phyloP scores from a whole-genome alignment of 1,284 basidiomycete genomes.

The Cutaneotrichosporon cutaneum region DNA sequence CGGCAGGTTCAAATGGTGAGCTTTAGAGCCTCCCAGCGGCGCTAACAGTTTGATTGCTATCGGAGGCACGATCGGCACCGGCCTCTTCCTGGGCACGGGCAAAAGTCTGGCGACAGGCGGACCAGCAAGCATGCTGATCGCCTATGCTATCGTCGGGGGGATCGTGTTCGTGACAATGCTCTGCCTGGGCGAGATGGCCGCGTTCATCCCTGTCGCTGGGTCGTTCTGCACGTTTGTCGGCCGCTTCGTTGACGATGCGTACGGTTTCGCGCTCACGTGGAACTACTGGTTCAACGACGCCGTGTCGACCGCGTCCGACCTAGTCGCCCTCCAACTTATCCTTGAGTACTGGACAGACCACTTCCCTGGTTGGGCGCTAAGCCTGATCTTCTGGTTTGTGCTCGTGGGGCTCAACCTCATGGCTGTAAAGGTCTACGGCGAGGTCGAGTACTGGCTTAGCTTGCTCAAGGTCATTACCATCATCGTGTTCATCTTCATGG shows the following conservation, averaged over 20 bases:
- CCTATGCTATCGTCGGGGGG: slow-evolving; percentile 42
- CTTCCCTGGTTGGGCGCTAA: slow-evolving; percentile 62
- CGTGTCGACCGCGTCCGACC: slow-evolving; percentile 69
- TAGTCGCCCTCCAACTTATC: slow-evolving; percentile 75
- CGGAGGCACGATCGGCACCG: slow-evolving; percentile 2
- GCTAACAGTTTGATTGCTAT: neutral
- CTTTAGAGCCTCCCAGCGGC: slow-evolving; percentile 29
- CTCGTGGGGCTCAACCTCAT: slow-evolving; percentile 56
- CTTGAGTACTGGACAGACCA: slow-evolving; percentile 69
- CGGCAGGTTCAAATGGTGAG: slow-evolving; percentile 31
- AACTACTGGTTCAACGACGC: slow-evolving; percentile 58
- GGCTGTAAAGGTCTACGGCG: slow-evolving; percentile 41
- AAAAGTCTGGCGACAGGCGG: slow-evolving; percentile 46
- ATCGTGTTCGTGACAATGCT: slow-evolving; percentile 53
- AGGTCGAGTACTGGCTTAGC: slow-evolving; percentile 55
- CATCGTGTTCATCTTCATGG: slow-evolving; percentile 58
- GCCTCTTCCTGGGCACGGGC: slow-evolving; percentile 21
- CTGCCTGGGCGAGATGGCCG: slow-evolving; percentile 54
- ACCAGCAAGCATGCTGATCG: slow-evolving; percentile 37
- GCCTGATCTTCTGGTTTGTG: slow-evolving; percentile 69
- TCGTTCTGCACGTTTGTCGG: slow-evolving; percentile 74
- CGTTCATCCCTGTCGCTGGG: slow-evolving; percentile 57
- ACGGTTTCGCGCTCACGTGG: slow-evolving; percentile 80
- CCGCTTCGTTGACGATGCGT: slow-evolving; percentile 60
- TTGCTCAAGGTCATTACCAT: slow-evolving; percentile 79